Conservation (phyloP, 495 filamentous ascomycete genomes). For the Thozetella sp. region DNA sequence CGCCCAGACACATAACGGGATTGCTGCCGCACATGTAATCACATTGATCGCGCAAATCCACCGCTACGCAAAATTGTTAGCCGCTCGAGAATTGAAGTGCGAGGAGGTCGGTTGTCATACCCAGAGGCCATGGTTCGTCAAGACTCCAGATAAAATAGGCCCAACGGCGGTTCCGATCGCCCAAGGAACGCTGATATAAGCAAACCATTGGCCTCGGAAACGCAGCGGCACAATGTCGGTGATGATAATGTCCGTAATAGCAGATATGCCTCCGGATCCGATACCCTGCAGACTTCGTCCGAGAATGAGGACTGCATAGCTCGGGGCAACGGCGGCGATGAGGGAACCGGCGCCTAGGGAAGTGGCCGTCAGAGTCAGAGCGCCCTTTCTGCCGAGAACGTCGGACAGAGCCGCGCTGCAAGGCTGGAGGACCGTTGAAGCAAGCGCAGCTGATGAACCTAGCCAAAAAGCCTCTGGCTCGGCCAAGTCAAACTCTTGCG, state of each 20-base stretch:
- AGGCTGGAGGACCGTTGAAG: conserved; percentile 49
- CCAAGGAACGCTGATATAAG: conserved; percentile 47
- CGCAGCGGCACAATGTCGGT: conserved; percentile 60
- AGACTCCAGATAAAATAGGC: conserved; percentile 44
- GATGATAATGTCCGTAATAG: conserved; percentile 63
- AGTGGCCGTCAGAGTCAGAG: conserved; percentile 67
- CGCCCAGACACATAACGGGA: too few relatives aligned
- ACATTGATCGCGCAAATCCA: too few relatives aligned
- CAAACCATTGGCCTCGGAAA: conserved; percentile 29
- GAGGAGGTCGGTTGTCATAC: too few relatives aligned
- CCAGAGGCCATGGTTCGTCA: too few relatives aligned
- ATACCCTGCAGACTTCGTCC: conserved; percentile 68
- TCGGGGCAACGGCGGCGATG: conserved; percentile 71
- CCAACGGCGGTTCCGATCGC: conserved; percentile 66
- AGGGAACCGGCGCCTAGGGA: conserved; percentile 79
- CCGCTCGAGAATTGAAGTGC: too few relatives aligned
- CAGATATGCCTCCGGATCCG: conserved; percentile 65
- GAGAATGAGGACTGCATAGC: conserved; percentile 59
- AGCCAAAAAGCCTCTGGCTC: conserved; percentile 61
- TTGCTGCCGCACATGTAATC: too few relatives aligned
- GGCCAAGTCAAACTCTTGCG: conserved; percentile 43
- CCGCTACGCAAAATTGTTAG: too few relatives aligned
- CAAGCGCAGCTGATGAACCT: conserved; percentile 50
- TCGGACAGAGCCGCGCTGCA: conserved; percentile 46
- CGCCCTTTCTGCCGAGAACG: conserved; percentile 42